Base-by-base conservation (phyloP, 1,284 basidiomycete genomes). In the Inonotus obliquus region DNA sequence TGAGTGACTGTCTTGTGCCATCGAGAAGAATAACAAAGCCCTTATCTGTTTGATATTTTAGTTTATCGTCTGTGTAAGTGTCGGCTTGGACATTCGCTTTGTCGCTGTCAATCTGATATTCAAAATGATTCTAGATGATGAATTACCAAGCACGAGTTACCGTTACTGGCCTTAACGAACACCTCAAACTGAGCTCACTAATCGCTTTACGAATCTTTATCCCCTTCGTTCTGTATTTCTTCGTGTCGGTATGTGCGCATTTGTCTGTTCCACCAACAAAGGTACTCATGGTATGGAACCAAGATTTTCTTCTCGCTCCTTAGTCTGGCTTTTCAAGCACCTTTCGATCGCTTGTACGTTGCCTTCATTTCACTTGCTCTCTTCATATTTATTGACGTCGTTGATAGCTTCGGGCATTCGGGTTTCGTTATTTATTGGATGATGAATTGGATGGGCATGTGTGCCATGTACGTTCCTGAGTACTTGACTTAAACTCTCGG, bases 401-500 rank as follows among this genome's bases (percentile, higher is more conserved):
- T n/a, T n/a, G n/a, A n/a, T n/a, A 69, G 74, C 37, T 85, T 81
- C 61, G 81, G 81, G 7, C 70, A 73, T 29, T 77, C 73, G 0
- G 90, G 89, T 0, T 91, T 91, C 72, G 74, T 91, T 64, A 74
- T 91, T 23, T 90, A 88, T 75, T 91, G 88, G 85, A 86, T 89
- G 81, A 73, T 88, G 64, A 82, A 84, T 60, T 91, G 79, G 79
- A 65, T 82, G 53, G 82, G 77, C 14, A 88, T 88, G 86, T 69
- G 79, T 19, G 75, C 85, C 0, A 72, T 83, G 82, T 79, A 69
- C 25, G 79, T 74, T 19, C 25, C 14, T 53, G 19, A 1, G 21
- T 17, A 9, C 10, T 7, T 47, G 13, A 21, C 39, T 11, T 60
- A 9, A n/a, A 13, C 32, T 29, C 19, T 10, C 44, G 10, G 23